Evolutionary conservation across 345 rosid species (phyloP).

Genomic region (Populus ilicifolia): DNA sequence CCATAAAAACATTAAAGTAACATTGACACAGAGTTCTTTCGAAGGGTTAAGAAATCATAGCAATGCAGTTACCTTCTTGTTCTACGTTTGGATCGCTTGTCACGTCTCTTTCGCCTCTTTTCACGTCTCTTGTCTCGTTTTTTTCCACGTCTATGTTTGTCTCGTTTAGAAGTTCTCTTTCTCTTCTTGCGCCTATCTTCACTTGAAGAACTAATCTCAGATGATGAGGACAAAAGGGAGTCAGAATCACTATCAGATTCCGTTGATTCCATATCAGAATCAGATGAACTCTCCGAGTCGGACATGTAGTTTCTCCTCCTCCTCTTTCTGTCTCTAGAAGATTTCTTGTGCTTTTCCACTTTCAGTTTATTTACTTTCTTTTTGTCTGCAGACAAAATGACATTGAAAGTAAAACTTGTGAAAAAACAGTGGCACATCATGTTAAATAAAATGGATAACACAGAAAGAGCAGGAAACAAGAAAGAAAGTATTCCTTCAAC

Average conservation of each 20-base stretch:
- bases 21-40: no score
- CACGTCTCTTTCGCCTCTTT: slow-evolving; percentile 61
- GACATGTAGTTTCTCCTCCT: slow-evolving; percentile 70
- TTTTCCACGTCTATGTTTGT: slow-evolving; percentile 62
- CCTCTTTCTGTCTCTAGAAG: slow-evolving; percentile 64
- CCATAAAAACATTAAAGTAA: no score
- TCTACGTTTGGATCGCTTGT: slow-evolving; percentile 65
- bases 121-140: slow-evolving; percentile 76
- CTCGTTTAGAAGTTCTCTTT: slow-evolving; percentile 70
- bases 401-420: background rate
- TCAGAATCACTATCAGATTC: slow-evolving; percentile 85
- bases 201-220: slow-evolving; percentile 82
- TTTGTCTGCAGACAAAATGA: slow-evolving; percentile 35
- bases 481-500: background rate
- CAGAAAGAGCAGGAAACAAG: background rate
- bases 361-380: slow-evolving; percentile 50
- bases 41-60: background rate
- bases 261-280: slow-evolving; percentile 65
- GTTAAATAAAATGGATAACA: background rate
- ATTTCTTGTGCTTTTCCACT: slow-evolving; percentile 58
- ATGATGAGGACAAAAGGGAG: slow-evolving; percentile 55
- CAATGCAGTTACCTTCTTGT: slow-evolving; percentile 56
- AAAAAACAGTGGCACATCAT: background rate
- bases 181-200: slow-evolving; percentile 79
- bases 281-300: slow-evolving; percentile 78